These are phyloP conservation scores for Zizania palustris DNA, from an alignment of 202 grass and related monocot genomes.

Conservation along the genomic window DNA sequence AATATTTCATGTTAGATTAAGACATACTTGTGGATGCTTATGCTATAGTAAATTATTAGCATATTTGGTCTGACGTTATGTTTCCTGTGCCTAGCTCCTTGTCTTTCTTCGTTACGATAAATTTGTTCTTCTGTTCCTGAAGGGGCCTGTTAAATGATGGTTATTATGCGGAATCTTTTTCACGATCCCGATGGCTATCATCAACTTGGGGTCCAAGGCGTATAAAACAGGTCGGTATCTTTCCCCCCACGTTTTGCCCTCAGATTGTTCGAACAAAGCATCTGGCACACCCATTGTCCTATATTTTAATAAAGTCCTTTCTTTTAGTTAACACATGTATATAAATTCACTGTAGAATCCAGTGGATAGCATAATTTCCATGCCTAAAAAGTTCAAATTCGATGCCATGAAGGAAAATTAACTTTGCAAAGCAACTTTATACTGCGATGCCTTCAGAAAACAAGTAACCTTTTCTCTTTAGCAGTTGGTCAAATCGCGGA, in stretches of 20 bases:
- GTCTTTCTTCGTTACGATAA: neutral
- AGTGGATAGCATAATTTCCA: neutral
- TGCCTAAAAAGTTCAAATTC: neutral
- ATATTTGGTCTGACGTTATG: neutral
- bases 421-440: conserved; percentile 1
- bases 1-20: conserved; percentile 17
- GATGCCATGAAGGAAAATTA: neutral
- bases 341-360: neutral
- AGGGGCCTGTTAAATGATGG: conserved; percentile 88
- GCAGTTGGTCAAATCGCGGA: neutral
- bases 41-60: conserved; percentile 8
- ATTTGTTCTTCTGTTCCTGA: conserved; percentile 34
- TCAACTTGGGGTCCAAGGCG: conserved; percentile 79
- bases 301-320: conserved; percentile 7
- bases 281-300: neutral
- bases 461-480: neutral
- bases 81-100: neutral
- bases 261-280: neutral
- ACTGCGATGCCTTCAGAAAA: neutral
- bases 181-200: conserved; percentile 72
- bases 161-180: conserved; percentile 87
- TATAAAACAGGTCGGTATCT: conserved; percentile 70
- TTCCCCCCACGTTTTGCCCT: neutral
- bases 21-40: neutral
- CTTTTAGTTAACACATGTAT: neutral